A percentile compares a stretch with the other conserved stretches of the same genome.
Conservation (phyloP, 2,329 filamentous ascomycete species). For the Beauveria medogensis region DNA sequence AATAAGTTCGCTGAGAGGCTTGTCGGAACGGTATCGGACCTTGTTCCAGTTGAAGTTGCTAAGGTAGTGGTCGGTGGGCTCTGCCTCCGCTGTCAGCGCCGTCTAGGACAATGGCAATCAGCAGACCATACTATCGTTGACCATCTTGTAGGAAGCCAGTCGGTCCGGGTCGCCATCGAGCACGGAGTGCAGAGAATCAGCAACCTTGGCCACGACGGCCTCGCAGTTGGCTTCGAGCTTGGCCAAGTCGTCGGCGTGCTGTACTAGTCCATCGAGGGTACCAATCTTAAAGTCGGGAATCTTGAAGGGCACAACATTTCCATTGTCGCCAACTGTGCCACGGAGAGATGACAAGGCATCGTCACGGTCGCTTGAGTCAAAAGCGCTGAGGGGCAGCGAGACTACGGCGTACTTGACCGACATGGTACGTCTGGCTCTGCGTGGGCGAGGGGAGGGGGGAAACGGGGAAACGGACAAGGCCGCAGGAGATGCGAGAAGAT, state of each 20-base stretch:
- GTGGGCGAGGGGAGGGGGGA: neutral
- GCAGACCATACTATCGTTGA: constrained; percentile 75
- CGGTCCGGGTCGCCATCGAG: constrained; percentile 80
- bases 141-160: constrained; percentile 78
- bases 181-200: constrained; percentile 73
- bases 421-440: constrained; percentile 27
- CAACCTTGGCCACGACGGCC: constrained; percentile 78
- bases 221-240: constrained; percentile 80
- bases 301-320: constrained; percentile 65
- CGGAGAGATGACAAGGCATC: constrained; percentile 73
- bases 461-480: neutral
- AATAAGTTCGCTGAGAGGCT: constrained; percentile 78
- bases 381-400: constrained; percentile 81
- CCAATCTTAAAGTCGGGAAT: constrained; percentile 97
- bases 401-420: constrained; percentile 71
- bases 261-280: constrained; percentile 86
- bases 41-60: constrained; percentile 93
- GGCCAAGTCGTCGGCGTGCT: constrained; percentile 88
- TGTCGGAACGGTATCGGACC: constrained; percentile 91
- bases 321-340: constrained; percentile 67
- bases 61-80: constrained; percentile 92
- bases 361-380: constrained; percentile 69
- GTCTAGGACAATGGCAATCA: constrained; percentile 11
- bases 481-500: neutral
- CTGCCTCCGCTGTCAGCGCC: constrained; percentile 37